Conservation (phyloP, 2,329 filamentous ascomycete species). For the Zelopaecilomyces penicillatus region DNA sequence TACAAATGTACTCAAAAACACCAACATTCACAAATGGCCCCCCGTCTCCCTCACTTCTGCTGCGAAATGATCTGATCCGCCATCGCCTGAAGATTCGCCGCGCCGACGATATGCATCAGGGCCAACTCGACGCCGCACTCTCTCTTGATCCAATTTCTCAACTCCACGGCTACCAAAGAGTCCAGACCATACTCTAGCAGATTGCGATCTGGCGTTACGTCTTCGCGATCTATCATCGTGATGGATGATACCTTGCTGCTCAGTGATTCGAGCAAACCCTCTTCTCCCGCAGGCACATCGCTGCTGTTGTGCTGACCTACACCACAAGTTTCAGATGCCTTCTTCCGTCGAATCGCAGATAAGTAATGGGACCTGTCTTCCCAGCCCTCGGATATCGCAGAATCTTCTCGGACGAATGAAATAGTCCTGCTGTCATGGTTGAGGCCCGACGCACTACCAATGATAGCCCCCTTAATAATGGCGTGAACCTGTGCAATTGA, state of each 20-base stretch:
- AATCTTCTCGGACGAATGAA: too few relatives aligned
- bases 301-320: too few relatives aligned
- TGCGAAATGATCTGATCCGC: constrained; percentile 15
- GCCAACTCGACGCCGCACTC: constrained; percentile 26
- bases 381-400: too few relatives aligned
- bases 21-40: too few relatives aligned
- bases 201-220: constrained; percentile 18
- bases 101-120: constrained; percentile 3
- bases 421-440: too few relatives aligned
- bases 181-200: constrained; percentile 32
- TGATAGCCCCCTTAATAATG: too few relatives aligned
- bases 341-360: too few relatives aligned
- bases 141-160: constrained; percentile 31
- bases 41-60: not conserved
- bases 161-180: constrained; percentile 31
- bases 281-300: not conserved
- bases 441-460: too few relatives aligned
- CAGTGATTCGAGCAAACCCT: constrained; percentile 2
- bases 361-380: too few relatives aligned
- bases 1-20: too few relatives aligned
- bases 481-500: too few relatives aligned
- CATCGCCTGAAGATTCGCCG: constrained; percentile 4
- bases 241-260: constrained; percentile 7
- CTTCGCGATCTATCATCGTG: constrained; percentile 8
- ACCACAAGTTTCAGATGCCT: too few relatives aligned